Evolutionary conservation across 2,329 filamentous ascomycete species (phyloP).

Genomic region (Endoconidiophora laricicola): DNA sequence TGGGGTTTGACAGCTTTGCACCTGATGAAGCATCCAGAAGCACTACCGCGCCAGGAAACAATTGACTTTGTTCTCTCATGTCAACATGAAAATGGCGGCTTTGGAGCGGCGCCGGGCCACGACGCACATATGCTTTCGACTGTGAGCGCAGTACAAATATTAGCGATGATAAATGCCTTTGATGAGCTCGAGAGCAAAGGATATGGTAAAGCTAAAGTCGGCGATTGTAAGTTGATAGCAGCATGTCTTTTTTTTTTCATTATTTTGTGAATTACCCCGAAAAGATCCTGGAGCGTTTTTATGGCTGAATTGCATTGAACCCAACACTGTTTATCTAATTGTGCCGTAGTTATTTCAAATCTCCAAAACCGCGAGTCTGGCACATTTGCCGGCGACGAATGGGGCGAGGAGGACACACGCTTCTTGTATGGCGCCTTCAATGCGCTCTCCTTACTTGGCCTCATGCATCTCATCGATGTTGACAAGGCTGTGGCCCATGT

Average conservation of each 20-base stretch:
- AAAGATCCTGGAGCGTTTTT: no score
- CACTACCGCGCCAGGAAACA: constrained; percentile 61
- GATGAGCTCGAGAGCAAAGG: constrained; percentile 61
- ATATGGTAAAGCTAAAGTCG: constrained; percentile 50
- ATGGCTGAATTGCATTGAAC: background rate
- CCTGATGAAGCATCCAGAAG: constrained; percentile 65
- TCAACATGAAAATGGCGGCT: constrained; percentile 74
- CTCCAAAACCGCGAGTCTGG: constrained; percentile 70
- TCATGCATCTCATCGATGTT: constrained; percentile 59
- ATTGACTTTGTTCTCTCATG: constrained; percentile 94
- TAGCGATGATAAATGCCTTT: constrained; percentile 72
- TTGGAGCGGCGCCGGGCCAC: constrained; percentile 84
- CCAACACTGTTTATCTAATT: background rate
- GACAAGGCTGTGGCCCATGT: constrained; percentile 67
- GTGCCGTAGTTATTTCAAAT: constrained; percentile 49
- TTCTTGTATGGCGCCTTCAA: constrained; percentile 88
- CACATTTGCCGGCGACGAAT: constrained; percentile 85
- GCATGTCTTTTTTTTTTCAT: constrained; percentile 3
- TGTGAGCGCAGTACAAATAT: constrained; percentile 83
- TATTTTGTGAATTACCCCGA: constrained; percentile 12
- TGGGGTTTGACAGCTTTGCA: constrained; percentile 87
- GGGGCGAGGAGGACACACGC: constrained; percentile 89
- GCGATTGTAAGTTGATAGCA: constrained; percentile 47
- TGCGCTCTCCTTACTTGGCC: constrained; percentile 65
- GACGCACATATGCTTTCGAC: constrained; percentile 95